Percentiles rank a stretch among this genome's conserved stretches.
phyloP scores from a whole-genome alignment of 1,284 basidiomycete genomes.

The Jaminaea rosea region DNA sequence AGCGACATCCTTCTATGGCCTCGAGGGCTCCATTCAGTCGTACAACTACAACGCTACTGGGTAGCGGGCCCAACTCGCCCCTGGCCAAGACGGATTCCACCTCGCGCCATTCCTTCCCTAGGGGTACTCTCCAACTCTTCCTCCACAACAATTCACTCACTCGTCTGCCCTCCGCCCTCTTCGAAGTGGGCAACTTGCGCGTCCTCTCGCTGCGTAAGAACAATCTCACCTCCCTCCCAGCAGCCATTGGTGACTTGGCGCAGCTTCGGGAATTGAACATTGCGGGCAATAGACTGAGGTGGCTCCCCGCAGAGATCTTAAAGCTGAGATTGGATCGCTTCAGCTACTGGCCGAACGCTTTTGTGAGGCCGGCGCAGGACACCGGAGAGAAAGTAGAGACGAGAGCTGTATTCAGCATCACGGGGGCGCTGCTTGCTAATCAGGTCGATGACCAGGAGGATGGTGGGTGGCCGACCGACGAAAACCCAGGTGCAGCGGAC shows the following conservation, averaged over 20 bases:
- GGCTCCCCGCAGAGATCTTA: slow-evolving; percentile 40
- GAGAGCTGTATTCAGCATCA: neutral
- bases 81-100: neutral
- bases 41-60: neutral
- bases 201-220: slow-evolving; percentile 43
- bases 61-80: neutral
- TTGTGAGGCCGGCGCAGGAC: slow-evolving; percentile 18
- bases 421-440: neutral
- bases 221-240: slow-evolving; percentile 30
- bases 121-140: slow-evolving; percentile 11
- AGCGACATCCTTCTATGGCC: too few relatives aligned
- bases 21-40: neutral
- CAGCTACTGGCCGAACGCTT: slow-evolving; percentile 40
- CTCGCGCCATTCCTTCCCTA: neutral
- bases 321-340: slow-evolving; percentile 34
- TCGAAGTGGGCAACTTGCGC: slow-evolving; percentile 35
- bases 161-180: slow-evolving; percentile 36
- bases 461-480: too few relatives aligned
- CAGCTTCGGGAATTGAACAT: slow-evolving; percentile 39
- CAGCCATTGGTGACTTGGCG: slow-evolving; percentile 36
- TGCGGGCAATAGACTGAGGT: slow-evolving; percentile 26
- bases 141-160: slow-evolving; percentile 29
- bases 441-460: neutral
- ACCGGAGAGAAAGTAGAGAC: slow-evolving; percentile 2
- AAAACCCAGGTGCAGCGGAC: neutral